These are phyloP conservation scores for Yamadazyma paraphyllophila DNA, from an alignment of 805 yeast genomes.

Conservation along the genomic window DNA sequence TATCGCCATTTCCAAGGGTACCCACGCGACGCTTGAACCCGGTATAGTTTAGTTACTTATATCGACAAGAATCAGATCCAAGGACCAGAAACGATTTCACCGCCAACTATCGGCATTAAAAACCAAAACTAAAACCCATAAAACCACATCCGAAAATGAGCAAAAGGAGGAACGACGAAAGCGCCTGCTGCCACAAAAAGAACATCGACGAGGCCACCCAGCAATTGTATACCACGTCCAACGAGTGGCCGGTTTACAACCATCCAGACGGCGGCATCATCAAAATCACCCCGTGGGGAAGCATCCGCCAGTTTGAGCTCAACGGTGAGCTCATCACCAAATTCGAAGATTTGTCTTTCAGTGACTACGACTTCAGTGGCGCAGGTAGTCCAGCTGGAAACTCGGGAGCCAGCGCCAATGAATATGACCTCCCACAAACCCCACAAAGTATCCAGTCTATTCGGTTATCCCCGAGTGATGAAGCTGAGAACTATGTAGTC, in stretches of 20 bases:
- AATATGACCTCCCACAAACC: slow-evolving; percentile 20
- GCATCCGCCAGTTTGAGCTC: slow-evolving; percentile 45
- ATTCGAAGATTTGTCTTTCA: slow-evolving; percentile 44
- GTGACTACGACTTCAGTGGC: slow-evolving; percentile 20
- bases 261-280: slow-evolving; percentile 64
- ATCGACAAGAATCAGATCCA: not conserved
- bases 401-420: not conserved
- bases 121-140: no score
- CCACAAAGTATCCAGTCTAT: slow-evolving; percentile 21
- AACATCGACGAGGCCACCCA: slow-evolving; percentile 16
- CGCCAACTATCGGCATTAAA: no score
- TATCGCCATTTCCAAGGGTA: not conserved
- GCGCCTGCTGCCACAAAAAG: slow-evolving; percentile 10
- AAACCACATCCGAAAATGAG: slow-evolving; percentile 5
- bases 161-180: slow-evolving; percentile 14
- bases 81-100: no score
- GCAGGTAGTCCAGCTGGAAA: not conserved
- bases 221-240: slow-evolving; percentile 19
- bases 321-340: slow-evolving; percentile 46
- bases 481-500: slow-evolving; percentile 38
- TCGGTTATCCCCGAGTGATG: slow-evolving; percentile 34
- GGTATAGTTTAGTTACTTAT: not conserved
- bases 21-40: not conserved
- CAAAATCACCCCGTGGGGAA: slow-evolving; percentile 65
- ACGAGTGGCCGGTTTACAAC: slow-evolving; percentile 54